These are phyloP conservation scores for Eimeria zaria DNA, from an alignment of 169 alveolate species.

Conservation along the genomic window DNA sequence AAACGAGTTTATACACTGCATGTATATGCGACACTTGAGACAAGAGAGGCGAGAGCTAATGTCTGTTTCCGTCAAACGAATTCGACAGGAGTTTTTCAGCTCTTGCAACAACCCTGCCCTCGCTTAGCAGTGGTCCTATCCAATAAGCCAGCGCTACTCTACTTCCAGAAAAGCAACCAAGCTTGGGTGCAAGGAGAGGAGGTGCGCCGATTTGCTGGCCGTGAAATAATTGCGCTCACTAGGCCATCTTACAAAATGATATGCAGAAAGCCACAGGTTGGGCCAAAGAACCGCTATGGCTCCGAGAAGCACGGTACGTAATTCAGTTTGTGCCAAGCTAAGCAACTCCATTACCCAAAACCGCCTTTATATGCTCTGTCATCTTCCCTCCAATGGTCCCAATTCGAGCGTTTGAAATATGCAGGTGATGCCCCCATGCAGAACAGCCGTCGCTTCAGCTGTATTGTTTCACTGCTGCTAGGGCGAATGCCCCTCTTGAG, in stretches of 20 bases:
- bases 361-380: neutral
- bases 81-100: neutral
- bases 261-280: neutral
- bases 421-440: neutral
- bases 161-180: too few species aligned
- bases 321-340: neutral
- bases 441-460: conserved; percentile 4
- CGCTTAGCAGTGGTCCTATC: neutral
- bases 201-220: neutral
- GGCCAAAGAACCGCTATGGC: neutral
- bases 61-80: too few species aligned
- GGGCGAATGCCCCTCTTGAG: conserved; percentile 13
- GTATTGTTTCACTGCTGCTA: neutral
- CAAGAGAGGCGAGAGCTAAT: too few species aligned
- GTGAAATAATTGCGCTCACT: neutral
- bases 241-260: neutral
- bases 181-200: neutral
- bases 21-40: too few species aligned
- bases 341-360: neutral
- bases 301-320: neutral
- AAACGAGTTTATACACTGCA: too few species aligned
- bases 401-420: neutral
- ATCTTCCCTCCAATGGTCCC: conserved; percentile 3
- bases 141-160: neutral
- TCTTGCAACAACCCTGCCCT: neutral